Percentiles rank a stretch among this genome's conserved stretches.
Evolutionary conservation across 2,329 filamentous ascomycete species (phyloP).

Genomic region (Mariannaea elegans): DNA sequence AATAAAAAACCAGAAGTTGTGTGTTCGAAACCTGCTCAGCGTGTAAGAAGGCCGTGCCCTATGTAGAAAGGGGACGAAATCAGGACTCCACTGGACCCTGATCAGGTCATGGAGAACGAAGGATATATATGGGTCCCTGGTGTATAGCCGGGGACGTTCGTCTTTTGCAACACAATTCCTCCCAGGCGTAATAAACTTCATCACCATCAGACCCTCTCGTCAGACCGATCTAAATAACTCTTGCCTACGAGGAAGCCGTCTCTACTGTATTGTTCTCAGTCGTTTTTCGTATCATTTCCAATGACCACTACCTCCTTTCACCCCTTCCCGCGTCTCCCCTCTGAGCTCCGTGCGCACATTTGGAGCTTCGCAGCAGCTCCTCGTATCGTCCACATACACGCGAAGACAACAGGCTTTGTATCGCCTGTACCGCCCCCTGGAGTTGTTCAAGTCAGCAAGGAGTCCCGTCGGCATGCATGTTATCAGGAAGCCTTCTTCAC

Average conservation of each 20-base stretch:
- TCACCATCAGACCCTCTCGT: conserved; percentile 1
- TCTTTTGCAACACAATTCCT: conserved; percentile 5
- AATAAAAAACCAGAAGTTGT: neutral
- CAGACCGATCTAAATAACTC: neutral
- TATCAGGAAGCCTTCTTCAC: conserved; percentile 13
- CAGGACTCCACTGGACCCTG: neutral
- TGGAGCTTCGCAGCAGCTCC: conserved; percentile 12
- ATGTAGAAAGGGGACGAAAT: conserved; percentile 1
- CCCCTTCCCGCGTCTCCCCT: conserved; percentile 9
- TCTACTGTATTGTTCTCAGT: neutral
- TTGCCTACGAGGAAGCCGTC: neutral
- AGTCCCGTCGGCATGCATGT: conserved; percentile 8
- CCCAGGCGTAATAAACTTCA: neutral
- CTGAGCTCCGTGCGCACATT: conserved; percentile 9
- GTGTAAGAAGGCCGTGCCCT: neutral
- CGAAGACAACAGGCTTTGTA: neutral
- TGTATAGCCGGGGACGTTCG: conserved; percentile 5
- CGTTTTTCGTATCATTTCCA: neutral
- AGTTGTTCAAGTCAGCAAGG: conserved; percentile 3
- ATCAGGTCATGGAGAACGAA: neutral
- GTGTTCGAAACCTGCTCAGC: neutral
- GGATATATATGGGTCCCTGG: neutral
- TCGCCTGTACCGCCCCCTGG: conserved; percentile 10
- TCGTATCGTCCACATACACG: conserved; percentile 13
- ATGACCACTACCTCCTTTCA: conserved; percentile 13